Conservation (phyloP, 179 eudicot species). For the Spergularia azorica region DNA sequence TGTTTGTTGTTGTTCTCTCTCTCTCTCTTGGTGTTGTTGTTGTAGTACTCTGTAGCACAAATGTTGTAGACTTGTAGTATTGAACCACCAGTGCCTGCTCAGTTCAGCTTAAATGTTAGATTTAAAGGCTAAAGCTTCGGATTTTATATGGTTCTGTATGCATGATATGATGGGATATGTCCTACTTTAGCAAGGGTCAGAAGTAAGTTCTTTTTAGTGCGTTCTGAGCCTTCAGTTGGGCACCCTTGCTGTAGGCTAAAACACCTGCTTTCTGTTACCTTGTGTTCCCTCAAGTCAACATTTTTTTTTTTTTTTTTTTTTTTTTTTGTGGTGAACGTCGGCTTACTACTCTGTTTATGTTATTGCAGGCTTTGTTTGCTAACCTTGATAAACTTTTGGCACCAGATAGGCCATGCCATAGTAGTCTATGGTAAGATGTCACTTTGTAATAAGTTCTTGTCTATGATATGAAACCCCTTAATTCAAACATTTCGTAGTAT, state of each 20-base stretch:
- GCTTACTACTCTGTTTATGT: slow-evolving; percentile 10
- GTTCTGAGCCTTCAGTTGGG: slow-evolving; percentile 4
- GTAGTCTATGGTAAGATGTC: slow-evolving; percentile 73
- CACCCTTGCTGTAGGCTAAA: slow-evolving; percentile 5
- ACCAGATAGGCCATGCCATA: slow-evolving; percentile 78
- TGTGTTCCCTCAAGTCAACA: not conserved
- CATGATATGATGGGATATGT: not conserved
- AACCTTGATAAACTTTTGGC: slow-evolving; percentile 76
- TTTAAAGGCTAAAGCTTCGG: no score
- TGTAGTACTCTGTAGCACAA: not conserved
- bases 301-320: not conserved
- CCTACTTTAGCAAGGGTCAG: slow-evolving; percentile 6
- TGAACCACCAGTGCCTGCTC: not conserved
- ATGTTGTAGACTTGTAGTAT: not conserved
- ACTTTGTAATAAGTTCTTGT: not conserved
- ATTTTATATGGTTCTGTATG: not conserved
- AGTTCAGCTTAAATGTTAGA: not conserved
- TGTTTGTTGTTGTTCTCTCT: not conserved
- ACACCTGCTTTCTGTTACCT: not conserved
- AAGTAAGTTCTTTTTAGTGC: not conserved
- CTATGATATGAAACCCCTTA: not conserved
- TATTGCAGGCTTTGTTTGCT: slow-evolving; percentile 67
- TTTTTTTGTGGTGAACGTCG: not conserved
- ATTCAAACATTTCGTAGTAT: not conserved
- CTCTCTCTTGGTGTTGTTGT: no score